Base-by-base conservation (phyloP, 2,329 filamentous ascomycete genomes). In the Aspergillus japonicus region DNA sequence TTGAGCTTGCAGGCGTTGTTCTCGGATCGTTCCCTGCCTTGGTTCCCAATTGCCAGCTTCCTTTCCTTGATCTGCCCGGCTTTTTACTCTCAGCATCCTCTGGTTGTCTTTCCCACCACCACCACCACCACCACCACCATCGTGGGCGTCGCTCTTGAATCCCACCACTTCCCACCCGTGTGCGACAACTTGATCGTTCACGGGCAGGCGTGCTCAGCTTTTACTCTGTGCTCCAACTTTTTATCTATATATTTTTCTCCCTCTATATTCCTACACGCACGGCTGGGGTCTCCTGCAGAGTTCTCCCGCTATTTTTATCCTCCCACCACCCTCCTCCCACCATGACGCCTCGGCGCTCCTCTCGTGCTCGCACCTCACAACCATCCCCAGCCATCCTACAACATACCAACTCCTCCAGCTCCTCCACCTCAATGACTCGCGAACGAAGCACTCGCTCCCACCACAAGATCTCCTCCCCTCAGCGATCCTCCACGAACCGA, bases 311-410 rank as follows among this genome's bases (percentile, higher is more conserved):
- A 47, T 26, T 62, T 42, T 47, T 24, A 50, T 55, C 53, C 26
- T 47, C 24, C 54, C 64, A 35, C 47, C 59, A 52, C 47, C 49
- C 29, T 47, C 57, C 48, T 44, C 56, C 60, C 54, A 58, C 62
- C 67, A 85, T 86, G 83, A 83, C 89, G 74, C 91, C 90, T 75
- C 89, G 94, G 80, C 91, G 94, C 76, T 96, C 93, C 73, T 95
- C 93, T 78, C 89, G 94, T 84, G 92, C 92, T 81, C 90, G 91
- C 79, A 86, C 85, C 74, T 87, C 87, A 69, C 90, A 93, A 81
- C 85, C 85, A 70, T 80, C 82, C 64, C 81, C 84, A 70, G 85
- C 88, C 71, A 85, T 87, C 78, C 87, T 89, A 69, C 88, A 91
- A 69, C 88, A 91, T 69, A 91, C 90, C 64, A 92, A 90, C 64